phyloP scores from a whole-genome alignment of 164 flowering plant species.

The Euptelea pleiosperma region DNA sequence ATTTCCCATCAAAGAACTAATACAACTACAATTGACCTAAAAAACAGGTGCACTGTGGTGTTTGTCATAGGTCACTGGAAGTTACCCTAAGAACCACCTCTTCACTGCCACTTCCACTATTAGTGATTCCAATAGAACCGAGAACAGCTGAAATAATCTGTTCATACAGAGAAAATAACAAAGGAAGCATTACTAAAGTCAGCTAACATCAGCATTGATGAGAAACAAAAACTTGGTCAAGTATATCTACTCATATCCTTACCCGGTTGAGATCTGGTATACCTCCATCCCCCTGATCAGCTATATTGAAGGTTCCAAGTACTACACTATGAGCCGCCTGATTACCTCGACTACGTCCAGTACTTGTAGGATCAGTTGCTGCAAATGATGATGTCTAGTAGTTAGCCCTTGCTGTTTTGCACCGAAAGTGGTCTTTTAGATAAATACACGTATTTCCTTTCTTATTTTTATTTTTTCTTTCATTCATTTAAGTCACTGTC shows the following conservation, averaged over 20 bases:
- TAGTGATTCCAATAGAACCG: constrained; percentile 62
- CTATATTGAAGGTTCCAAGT: constrained; percentile 68
- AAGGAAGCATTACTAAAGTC: neutral
- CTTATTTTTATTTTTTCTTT: too few relatives aligned
- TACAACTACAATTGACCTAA: too few relatives aligned
- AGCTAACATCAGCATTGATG: neutral
- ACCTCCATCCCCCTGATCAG: constrained; percentile 73
- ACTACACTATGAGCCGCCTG: constrained; percentile 54
- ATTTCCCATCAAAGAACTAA: neutral
- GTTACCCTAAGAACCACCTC: constrained; percentile 54
- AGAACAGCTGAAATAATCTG: constrained; percentile 87
- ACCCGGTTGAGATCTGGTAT: constrained; percentile 76
- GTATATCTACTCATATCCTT: constrained; percentile 14
- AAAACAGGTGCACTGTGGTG: neutral
- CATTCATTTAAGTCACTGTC: too few relatives aligned
- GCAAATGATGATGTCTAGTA: constrained; percentile 18
- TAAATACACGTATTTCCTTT: too few relatives aligned
- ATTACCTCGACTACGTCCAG: constrained; percentile 31
- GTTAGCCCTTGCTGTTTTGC: constrained; percentile 4
- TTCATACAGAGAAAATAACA: constrained; percentile 9
- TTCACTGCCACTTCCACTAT: constrained; percentile 40
- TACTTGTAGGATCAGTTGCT: constrained; percentile 47
- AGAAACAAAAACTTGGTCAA: neutral
- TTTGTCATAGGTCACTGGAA: neutral
- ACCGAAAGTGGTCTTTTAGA: too few relatives aligned